phyloP scores from a whole-genome alignment of 2,329 filamentous ascomycete genomes.

The Byssothecium circinans region DNA sequence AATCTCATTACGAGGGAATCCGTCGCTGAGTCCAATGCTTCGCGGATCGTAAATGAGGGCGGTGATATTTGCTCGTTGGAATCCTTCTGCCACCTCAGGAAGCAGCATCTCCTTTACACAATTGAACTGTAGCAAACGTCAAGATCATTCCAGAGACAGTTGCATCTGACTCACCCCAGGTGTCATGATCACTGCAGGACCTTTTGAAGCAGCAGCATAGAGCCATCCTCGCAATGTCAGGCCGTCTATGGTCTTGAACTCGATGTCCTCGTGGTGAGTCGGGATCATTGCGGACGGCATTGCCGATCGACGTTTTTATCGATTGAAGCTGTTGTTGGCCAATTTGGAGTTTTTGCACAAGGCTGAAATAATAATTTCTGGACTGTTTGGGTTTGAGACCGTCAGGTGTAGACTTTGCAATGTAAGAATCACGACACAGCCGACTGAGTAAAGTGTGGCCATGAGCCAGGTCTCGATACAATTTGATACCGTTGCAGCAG shows the following conservation, averaged over 20 bases:
- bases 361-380: no score
- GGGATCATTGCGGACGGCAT: no score
- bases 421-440: no score
- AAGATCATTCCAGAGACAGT: not conserved
- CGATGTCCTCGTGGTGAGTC: not conserved
- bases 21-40: slow-evolving; percentile 42
- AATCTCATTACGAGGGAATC: slow-evolving; percentile 44
- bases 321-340: no score
- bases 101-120: slow-evolving; percentile 28
- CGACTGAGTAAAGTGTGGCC: no score
- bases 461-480: no score
- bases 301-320: no score
- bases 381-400: no score
- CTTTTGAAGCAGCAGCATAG: not conserved
- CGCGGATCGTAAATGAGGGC: slow-evolving; percentile 45
- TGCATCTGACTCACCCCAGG: slow-evolving; percentile 3
- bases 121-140: slow-evolving; percentile 18
- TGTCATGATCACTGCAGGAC: slow-evolving; percentile 4
- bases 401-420: no score
- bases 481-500: no score
- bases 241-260: not conserved
- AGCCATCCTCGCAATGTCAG: slow-evolving; percentile 5
- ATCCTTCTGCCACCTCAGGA: slow-evolving; percentile 35
- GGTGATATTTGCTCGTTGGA: slow-evolving; percentile 40
- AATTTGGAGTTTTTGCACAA: no score